Conservation (phyloP, 257 asterid genomes). For the Cynanchum wilfordii region DNA sequence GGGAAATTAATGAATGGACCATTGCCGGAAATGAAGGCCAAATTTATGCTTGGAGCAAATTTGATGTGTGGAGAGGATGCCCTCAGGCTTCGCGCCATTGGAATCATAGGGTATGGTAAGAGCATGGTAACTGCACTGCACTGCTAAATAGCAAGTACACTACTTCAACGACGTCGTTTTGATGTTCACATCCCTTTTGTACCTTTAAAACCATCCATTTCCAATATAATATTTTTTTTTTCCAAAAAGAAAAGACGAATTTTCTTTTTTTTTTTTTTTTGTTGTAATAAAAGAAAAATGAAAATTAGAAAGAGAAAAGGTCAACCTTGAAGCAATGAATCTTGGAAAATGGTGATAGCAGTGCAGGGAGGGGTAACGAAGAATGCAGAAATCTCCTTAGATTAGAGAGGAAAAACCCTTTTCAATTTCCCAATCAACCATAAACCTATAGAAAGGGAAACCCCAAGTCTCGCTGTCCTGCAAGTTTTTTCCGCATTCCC, state of each 20-base stretch:
- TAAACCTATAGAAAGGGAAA: neutral
- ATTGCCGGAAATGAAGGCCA: slow-evolving; percentile 18
- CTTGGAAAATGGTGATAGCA: neutral
- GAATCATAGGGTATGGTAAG: neutral
- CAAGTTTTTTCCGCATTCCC: neutral
- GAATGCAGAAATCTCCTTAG: neutral
- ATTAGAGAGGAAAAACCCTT: neutral
- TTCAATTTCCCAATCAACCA: neutral
- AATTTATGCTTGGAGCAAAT: slow-evolving; percentile 13
- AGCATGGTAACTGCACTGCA: neutral
- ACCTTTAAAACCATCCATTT: too few species aligned
- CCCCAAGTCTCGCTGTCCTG: neutral
- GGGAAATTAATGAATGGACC: slow-evolving; percentile 7
- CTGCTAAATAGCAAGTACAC: neutral
- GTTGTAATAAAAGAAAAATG: too few species aligned
- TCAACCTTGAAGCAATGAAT: slow-evolving; percentile 11
- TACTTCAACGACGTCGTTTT: neutral
- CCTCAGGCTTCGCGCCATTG: slow-evolving; percentile 30
- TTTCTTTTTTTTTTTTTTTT: too few species aligned
- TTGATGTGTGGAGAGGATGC: slow-evolving; percentile 10
- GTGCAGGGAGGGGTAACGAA: neutral
- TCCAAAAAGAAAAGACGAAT: too few species aligned
- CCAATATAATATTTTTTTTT: too few species aligned
- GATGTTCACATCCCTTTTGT: neutral
- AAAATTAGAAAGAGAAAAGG: slow-evolving; percentile 2